These are phyloP conservation scores for Tricholoma sp. DNA, from an alignment of 768 basidiomycete genomes.

Conservation along the genomic window DNA sequence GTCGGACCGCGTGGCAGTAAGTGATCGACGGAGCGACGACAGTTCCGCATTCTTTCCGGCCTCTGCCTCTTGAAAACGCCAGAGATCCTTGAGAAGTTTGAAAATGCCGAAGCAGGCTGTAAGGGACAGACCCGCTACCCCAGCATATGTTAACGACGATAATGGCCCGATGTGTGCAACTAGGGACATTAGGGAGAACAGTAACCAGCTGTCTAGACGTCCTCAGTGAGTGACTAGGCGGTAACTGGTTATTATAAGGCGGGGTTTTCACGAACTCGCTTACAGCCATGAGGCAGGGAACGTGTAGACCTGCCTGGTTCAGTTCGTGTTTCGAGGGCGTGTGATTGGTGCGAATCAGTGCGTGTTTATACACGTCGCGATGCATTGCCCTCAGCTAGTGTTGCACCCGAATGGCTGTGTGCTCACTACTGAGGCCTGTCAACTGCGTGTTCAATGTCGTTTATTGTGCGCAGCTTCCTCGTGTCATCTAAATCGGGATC, in stretches of 20 bases:
- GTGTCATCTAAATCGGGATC: background rate
- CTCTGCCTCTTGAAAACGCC: background rate
- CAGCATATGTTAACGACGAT: conserved; percentile 18
- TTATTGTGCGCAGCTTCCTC: background rate
- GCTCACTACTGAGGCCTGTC: background rate
- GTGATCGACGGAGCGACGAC: conserved; percentile 9
- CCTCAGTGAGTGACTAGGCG: conserved; percentile 1
- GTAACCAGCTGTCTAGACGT: conserved; percentile 7
- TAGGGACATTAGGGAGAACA: conserved; percentile 12
- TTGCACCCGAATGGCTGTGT: background rate
- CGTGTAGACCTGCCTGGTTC: conserved; percentile 21
- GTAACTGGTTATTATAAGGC: background rate
- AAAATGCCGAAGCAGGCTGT: conserved; percentile 23
- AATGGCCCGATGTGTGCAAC: conserved; percentile 8
- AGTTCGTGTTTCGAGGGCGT: conserved; percentile 12
- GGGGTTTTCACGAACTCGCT: background rate
- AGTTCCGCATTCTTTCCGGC: conserved; percentile 9
- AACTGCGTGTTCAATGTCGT: background rate
- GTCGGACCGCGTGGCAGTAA: conserved; percentile 10
- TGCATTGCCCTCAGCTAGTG: background rate
- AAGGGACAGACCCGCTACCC: conserved; percentile 25
- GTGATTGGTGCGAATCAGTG: conserved; percentile 15
- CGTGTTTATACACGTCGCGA: conserved; percentile 3
- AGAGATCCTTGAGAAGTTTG: conserved; percentile 20
- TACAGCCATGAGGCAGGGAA: conserved; percentile 27